Percentiles rank a stretch among this genome's conserved stretches.
Conservation (phyloP, 2,329 filamentous ascomycete species). For the Zasmidium cellare region DNA sequence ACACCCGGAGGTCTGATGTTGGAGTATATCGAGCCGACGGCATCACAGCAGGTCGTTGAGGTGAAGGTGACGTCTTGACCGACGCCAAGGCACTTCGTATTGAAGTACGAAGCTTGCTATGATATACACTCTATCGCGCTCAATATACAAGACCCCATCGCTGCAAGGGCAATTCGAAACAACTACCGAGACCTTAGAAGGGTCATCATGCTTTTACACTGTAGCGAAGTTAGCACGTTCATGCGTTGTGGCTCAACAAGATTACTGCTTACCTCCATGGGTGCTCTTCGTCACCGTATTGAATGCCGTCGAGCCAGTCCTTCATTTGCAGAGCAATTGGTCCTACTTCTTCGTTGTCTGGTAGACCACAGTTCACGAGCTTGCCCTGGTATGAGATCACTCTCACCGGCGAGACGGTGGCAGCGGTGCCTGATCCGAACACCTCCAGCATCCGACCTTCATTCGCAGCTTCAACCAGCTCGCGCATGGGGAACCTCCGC, state of each 20-base stretch:
- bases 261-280: slow-evolving; percentile 66
- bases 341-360: slow-evolving; percentile 80
- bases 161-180: background rate
- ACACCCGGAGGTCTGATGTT: too few species aligned
- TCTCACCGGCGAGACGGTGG: slow-evolving; percentile 87
- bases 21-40: too few species aligned
- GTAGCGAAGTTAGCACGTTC: background rate
- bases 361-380: slow-evolving; percentile 72
- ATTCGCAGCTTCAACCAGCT: slow-evolving; percentile 75
- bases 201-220: background rate
- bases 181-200: background rate
- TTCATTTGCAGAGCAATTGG: slow-evolving; percentile 85
- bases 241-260: background rate
- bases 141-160: background rate
- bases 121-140: background rate
- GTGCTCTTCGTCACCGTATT: slow-evolving; percentile 92
- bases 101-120: background rate
- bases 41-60: too few species aligned
- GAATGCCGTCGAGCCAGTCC: slow-evolving; percentile 92
- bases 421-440: slow-evolving; percentile 91
- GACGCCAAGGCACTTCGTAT: background rate
- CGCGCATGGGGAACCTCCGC: slow-evolving; percentile 88
- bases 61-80: too few species aligned
- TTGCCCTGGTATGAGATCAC: slow-evolving; percentile 86
- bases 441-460: slow-evolving; percentile 90